Percentiles rank a stretch among this genome's conserved stretches.
These are phyloP conservation scores for Tolypocladium tropicale DNA, from an alignment of 2,329 filamentous ascomycete genomes.

Conservation along the genomic window DNA sequence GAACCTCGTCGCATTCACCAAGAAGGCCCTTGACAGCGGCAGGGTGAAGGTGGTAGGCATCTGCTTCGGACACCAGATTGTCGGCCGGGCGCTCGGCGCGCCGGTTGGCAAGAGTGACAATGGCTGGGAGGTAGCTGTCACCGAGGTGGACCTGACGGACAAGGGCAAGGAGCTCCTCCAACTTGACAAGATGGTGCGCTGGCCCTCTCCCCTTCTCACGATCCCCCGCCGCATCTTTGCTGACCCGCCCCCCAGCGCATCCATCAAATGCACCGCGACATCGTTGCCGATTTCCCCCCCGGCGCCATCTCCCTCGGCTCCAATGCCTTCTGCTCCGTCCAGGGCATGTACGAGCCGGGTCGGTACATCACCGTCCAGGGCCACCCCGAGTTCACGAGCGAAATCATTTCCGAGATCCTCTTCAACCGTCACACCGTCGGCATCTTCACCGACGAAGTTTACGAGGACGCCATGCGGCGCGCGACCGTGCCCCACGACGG, in stretches of 20 bases:
- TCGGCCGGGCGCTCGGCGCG: constrained; percentile 30
- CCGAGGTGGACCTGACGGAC: constrained; percentile 26
- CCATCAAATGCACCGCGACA: constrained; percentile 39
- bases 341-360: constrained; percentile 30
- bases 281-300: constrained; percentile 27
- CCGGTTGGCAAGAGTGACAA: constrained; percentile 25
- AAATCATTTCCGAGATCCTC: constrained; percentile 27
- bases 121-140: constrained; percentile 36
- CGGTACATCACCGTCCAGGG: constrained; percentile 32
- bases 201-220: background rate
- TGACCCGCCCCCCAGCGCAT: constrained; percentile 16
- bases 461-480: constrained; percentile 56
- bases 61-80: constrained; percentile 39
- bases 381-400: constrained; percentile 34
- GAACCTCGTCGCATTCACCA: constrained; percentile 27
- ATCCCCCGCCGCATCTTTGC: background rate
- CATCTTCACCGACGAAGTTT: constrained; percentile 60
- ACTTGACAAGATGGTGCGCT: constrained; percentile 20
- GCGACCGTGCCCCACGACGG: constrained; percentile 67
- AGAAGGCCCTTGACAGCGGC: constrained; percentile 18
- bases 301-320: constrained; percentile 29
- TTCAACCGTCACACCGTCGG: constrained; percentile 50
- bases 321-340: constrained; percentile 29
- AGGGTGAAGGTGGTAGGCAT: constrained; percentile 52
- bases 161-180: constrained; percentile 29